A percentile compares a stretch with the other conserved stretches of the same genome.
phyloP scores from a whole-genome alignment of 768 basidiomycete species.

The Rossbeevera mucosa region DNA sequence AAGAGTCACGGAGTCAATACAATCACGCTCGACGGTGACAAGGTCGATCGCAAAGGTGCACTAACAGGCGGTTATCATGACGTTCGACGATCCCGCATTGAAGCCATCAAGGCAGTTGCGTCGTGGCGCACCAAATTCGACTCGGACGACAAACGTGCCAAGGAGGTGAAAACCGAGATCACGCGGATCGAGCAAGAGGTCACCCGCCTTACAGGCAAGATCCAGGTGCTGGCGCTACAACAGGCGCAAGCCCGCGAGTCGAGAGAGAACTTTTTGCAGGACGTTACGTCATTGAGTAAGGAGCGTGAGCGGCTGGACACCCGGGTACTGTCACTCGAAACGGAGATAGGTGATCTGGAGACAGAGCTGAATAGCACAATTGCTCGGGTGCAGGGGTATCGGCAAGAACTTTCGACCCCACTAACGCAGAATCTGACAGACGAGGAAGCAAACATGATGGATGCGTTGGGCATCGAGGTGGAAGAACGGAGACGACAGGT shows the following conservation, averaged over 20 bases:
- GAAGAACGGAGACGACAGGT: constrained; percentile 70
- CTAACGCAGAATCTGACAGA: constrained; percentile 69
- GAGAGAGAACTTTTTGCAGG: constrained; percentile 61
- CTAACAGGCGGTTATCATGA: constrained; percentile 97
- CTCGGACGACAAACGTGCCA: constrained; percentile 55
- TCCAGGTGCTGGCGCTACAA: constrained; percentile 66
- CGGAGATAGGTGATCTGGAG: constrained; percentile 65
- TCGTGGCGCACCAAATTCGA: constrained; percentile 73
- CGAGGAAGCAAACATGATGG: constrained; percentile 67
- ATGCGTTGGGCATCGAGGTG: constrained; percentile 65
- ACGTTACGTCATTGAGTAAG: constrained; percentile 51
- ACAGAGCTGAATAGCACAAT: constrained; percentile 61
- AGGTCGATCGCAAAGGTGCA: constrained; percentile 93
- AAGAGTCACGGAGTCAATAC: constrained; percentile 94
- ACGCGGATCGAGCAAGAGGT: constrained; percentile 80
- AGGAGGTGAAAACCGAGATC: constrained; percentile 72
- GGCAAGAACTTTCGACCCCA: constrained; percentile 66
- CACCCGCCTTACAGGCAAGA: constrained; percentile 65
- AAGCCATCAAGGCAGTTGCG: constrained; percentile 73
- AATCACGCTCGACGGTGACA: constrained; percentile 96
- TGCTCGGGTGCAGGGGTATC: constrained; percentile 60
- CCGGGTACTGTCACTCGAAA: constrained; percentile 60
- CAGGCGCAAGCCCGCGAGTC: constrained; percentile 66
- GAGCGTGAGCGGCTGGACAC: constrained; percentile 69
- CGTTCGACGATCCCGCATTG: constrained; percentile 82